Percentiles rank a stretch among this genome's conserved stretches.
phyloP scores from a whole-genome alignment of 768 basidiomycete species.

The Kwoniella dejecticola region DNA sequence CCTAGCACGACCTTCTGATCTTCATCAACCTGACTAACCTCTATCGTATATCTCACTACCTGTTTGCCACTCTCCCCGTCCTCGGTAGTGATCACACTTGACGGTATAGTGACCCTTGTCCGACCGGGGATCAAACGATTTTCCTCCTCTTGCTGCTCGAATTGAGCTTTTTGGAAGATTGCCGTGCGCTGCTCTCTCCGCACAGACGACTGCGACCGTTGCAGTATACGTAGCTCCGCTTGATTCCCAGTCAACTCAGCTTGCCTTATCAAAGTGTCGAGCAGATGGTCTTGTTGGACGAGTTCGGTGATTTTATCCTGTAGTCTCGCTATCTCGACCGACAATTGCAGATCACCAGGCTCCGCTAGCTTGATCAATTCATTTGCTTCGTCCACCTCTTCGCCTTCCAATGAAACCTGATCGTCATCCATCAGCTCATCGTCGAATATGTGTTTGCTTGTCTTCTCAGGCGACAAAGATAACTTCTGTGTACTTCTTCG shows the following conservation, averaged over 20 bases:
- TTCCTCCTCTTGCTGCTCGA: slow-evolving; percentile 89
- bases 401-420: slow-evolving; percentile 54
- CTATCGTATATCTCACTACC: slow-evolving; percentile 87
- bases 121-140: slow-evolving; percentile 81
- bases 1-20: slow-evolving; percentile 74
- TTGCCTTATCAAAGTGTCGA: slow-evolving; percentile 86
- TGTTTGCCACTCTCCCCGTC: slow-evolving; percentile 73
- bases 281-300: slow-evolving; percentile 76
- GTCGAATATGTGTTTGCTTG: slow-evolving; percentile 55
- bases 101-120: slow-evolving; percentile 81
- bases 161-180: slow-evolving; percentile 86
- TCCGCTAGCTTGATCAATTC: slow-evolving; percentile 71
- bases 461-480: slow-evolving; percentile 4
- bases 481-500: slow-evolving; percentile 1
- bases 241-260: slow-evolving; percentile 91
- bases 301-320: slow-evolving; percentile 73
- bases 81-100: slow-evolving; percentile 71
- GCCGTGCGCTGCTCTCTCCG: slow-evolving; percentile 78
- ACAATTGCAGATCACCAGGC: slow-evolving; percentile 62
- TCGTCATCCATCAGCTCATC: slow-evolving; percentile 57
- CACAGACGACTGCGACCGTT: slow-evolving; percentile 78
- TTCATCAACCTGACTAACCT: slow-evolving; percentile 80
- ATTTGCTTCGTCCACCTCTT: slow-evolving; percentile 34
- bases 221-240: slow-evolving; percentile 78
- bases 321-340: slow-evolving; percentile 71